Percentiles rank a stretch among this genome's conserved stretches.
phyloP scores from a whole-genome alignment of 768 basidiomycete genomes.

The Leccinum olivaceopallidum region DNA sequence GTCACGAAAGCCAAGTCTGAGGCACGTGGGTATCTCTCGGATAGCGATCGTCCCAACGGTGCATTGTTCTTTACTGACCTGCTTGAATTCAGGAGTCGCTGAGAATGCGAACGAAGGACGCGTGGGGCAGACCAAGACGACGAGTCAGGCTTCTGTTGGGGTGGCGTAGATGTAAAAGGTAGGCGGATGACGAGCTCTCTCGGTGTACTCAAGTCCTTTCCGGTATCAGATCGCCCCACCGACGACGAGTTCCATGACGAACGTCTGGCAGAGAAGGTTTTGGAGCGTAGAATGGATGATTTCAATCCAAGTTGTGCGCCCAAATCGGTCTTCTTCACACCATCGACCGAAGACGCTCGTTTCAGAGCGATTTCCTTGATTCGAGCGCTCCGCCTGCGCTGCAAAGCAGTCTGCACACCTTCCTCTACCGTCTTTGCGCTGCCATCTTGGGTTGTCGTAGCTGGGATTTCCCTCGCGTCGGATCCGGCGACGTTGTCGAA shows the following conservation, averaged over 20 bases:
- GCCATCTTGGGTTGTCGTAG: background rate
- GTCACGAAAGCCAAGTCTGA: conserved; percentile 26
- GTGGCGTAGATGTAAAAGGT: conserved; percentile 25
- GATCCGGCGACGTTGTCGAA: background rate
- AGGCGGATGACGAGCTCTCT: conserved; percentile 22
- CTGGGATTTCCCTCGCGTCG: background rate
- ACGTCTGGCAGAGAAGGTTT: conserved; percentile 5
- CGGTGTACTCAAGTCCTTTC: conserved; percentile 4
- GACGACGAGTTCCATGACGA: background rate
- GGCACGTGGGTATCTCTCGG: conserved; percentile 23
- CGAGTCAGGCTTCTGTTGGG: conserved; percentile 8
- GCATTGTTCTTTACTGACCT: background rate
- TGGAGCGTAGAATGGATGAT: conserved; percentile 15
- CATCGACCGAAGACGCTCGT: conserved; percentile 11
- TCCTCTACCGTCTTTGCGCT: background rate
- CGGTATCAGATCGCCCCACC: background rate
- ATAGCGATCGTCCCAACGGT: conserved; percentile 25
- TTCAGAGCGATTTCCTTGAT: conserved; percentile 18
- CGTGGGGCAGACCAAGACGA: conserved; percentile 15
- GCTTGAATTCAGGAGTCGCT: conserved; percentile 10
- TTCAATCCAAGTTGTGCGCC: conserved; percentile 2
- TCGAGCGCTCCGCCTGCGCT: conserved; percentile 27
- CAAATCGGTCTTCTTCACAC: background rate
- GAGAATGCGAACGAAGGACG: conserved; percentile 31
- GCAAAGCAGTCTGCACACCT: background rate